phyloP scores from a whole-genome alignment of 2,329 filamentous ascomycete genomes.

The Aureobasidium sp. region DNA sequence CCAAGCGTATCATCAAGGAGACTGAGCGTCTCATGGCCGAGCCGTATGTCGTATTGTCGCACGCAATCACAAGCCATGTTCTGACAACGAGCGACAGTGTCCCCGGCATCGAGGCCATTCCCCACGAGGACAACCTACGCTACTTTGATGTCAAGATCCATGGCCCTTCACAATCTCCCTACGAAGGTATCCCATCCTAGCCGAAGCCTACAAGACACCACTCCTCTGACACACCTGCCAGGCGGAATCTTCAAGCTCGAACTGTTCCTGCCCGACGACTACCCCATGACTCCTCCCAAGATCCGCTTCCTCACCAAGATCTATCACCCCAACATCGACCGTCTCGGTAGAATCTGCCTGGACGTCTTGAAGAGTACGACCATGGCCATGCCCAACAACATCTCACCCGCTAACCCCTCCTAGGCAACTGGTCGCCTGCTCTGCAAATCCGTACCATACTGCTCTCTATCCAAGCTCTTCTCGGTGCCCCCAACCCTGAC shows the following conservation, averaged over 20 bases:
- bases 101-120: slow-evolving; percentile 88
- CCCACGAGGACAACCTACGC: slow-evolving; percentile 92
- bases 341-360: slow-evolving; percentile 91
- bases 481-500: slow-evolving; percentile 94
- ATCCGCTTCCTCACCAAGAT: slow-evolving; percentile 98
- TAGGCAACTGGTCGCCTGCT: slow-evolving; percentile 97
- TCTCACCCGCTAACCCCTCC: slow-evolving; percentile 9
- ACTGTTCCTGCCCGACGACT: slow-evolving; percentile 95
- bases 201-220: background rate
- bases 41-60: slow-evolving; percentile 56
- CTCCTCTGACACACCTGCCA: slow-evolving; percentile 25
- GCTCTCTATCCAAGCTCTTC: slow-evolving; percentile 93
- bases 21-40: slow-evolving; percentile 95
- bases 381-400: background rate
- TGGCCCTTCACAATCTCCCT: slow-evolving; percentile 84
- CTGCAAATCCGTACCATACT: slow-evolving; percentile 97
- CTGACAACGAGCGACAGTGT: slow-evolving; percentile 53
- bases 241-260: slow-evolving; percentile 92
- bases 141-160: slow-evolving; percentile 98
- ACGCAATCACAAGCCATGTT: slow-evolving; percentile 3
- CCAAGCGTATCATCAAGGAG: slow-evolving; percentile 97
- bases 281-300: slow-evolving; percentile 97
- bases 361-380: slow-evolving; percentile 87
- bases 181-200: slow-evolving; percentile 63
- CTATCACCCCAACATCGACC: slow-evolving; percentile 98